Evolutionary conservation across 2,329 filamentous ascomycete genomes (phyloP).

Genomic region (Lachnellula cervina): DNA sequence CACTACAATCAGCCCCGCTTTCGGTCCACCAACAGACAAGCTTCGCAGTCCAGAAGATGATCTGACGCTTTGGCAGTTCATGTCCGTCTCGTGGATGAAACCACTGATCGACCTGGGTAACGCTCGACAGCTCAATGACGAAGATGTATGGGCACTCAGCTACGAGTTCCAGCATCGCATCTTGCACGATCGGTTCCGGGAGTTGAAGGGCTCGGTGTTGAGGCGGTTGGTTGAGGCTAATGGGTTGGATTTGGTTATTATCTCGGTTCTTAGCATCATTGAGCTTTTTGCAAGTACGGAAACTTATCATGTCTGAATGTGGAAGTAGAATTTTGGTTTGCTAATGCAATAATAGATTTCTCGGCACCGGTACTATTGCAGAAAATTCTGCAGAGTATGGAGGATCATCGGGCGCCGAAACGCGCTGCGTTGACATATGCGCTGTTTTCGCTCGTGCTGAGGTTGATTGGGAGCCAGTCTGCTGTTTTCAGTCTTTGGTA

Average conservation of each 20-base stretch:
- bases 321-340: background rate
- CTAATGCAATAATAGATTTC: conserved; percentile 40
- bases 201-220: conserved; percentile 68
- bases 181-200: conserved; percentile 69
- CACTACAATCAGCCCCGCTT: conserved; percentile 55
- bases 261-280: conserved; percentile 51
- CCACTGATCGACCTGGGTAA: conserved; percentile 65
- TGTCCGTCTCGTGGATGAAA: conserved; percentile 77
- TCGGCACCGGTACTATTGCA: conserved; percentile 67
- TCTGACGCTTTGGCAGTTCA: conserved; percentile 74
- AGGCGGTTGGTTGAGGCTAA: conserved; percentile 68
- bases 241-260: conserved; percentile 67
- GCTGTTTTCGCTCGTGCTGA: conserved; percentile 52
- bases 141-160: conserved; percentile 76
- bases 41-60: conserved; percentile 77
- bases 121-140: conserved; percentile 62
- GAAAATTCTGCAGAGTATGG: conserved; percentile 63
- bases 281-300: conserved; percentile 51
- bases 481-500: conserved; percentile 74
- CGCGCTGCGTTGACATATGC: conserved; percentile 62
- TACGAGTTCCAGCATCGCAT: conserved; percentile 77
- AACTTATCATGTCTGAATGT: background rate
- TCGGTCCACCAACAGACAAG: conserved; percentile 48
- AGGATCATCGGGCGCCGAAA: conserved; percentile 44
- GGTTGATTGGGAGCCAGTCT: conserved; percentile 59